Percentiles rank a stretch among this genome's conserved stretches.
Conservation (phyloP, 352 stramenopile species). For the Aphanomyces cochlioides region DNA sequence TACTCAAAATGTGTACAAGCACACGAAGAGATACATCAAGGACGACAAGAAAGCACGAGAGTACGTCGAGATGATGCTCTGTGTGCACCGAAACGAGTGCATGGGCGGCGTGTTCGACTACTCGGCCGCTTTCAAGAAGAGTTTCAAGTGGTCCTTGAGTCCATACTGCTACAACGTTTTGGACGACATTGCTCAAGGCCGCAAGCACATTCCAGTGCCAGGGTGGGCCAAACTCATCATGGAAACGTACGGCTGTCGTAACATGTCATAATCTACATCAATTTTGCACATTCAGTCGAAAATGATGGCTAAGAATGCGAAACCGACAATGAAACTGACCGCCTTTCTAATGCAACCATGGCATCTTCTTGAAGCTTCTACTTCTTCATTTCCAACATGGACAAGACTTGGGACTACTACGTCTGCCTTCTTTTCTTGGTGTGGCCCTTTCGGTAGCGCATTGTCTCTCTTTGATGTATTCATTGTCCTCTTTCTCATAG, state of each 20-base stretch:
- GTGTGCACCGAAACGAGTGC: conserved; percentile 83
- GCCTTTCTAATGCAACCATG: too few relatives aligned
- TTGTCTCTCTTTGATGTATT: neutral
- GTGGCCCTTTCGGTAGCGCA: neutral
- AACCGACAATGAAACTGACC: too few relatives aligned
- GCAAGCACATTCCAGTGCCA: conserved; percentile 58
- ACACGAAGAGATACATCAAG: neutral
- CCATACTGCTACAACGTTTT: conserved; percentile 65
- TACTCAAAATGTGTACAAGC: neutral
- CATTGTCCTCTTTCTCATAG: neutral
- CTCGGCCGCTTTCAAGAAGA: conserved; percentile 55
- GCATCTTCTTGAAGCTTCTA: too few relatives aligned
- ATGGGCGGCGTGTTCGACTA: conserved; percentile 64
- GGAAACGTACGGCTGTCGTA: conserved; percentile 36
- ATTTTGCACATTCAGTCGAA: too few relatives aligned
- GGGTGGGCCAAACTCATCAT: conserved; percentile 72
- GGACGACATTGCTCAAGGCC: conserved; percentile 48
- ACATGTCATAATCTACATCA: neutral
- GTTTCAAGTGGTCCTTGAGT: conserved; percentile 55
- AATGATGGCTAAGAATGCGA: too few relatives aligned
- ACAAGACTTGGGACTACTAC: conserved; percentile 2
- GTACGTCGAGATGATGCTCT: conserved; percentile 58
- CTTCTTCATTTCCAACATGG: too few relatives aligned
- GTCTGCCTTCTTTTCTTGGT: neutral
- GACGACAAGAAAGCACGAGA: neutral